phyloP scores from a whole-genome alignment of 163 green algal genomes.

The Chlamydomonas reinhardtii region DNA sequence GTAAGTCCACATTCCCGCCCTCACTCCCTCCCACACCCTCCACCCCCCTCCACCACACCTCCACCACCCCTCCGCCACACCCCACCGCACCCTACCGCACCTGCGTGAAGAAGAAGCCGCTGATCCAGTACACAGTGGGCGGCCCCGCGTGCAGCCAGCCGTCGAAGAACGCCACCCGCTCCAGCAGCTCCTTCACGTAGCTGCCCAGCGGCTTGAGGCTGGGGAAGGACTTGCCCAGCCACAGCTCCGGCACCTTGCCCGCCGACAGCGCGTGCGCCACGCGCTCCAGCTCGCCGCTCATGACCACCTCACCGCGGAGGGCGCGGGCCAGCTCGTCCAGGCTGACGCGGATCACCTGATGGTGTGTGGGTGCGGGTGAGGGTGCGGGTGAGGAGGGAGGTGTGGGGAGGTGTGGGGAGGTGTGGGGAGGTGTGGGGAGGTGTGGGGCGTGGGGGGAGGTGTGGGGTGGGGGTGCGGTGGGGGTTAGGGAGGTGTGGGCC shows the following conservation, averaged over 20 bases:
- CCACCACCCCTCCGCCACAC: neutral
- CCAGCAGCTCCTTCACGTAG: conserved; percentile 77
- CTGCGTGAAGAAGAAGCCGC: conserved; percentile 87
- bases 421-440: too few relatives aligned
- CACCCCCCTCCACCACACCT: too few relatives aligned
- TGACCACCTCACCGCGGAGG: conserved; percentile 71
- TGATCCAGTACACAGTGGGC: conserved; percentile 77
- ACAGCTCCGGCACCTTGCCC: conserved; percentile 74
- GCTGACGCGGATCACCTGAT: conserved; percentile 55
- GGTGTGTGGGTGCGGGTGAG: neutral
- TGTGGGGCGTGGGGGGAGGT: too few relatives aligned
- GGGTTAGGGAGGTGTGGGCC: too few relatives aligned
- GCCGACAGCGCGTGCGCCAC: conserved; percentile 56
- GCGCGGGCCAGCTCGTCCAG: conserved; percentile 73
- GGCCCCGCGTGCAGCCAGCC: conserved; percentile 71
- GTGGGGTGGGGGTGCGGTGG: too few relatives aligned
- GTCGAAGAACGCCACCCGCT: conserved; percentile 70
- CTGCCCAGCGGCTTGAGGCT: conserved; percentile 74
- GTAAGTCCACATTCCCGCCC: too few relatives aligned
- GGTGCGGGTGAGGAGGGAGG: too few relatives aligned
- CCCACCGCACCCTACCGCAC: conserved; percentile 16
- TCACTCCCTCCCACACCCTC: too few relatives aligned
- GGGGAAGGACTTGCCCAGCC: conserved; percentile 76
- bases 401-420: too few relatives aligned
- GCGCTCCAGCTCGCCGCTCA: conserved; percentile 74